Evolutionary conservation across 1,284 basidiomycete species (phyloP).

Genomic region (Neonothopanus nambi): DNA sequence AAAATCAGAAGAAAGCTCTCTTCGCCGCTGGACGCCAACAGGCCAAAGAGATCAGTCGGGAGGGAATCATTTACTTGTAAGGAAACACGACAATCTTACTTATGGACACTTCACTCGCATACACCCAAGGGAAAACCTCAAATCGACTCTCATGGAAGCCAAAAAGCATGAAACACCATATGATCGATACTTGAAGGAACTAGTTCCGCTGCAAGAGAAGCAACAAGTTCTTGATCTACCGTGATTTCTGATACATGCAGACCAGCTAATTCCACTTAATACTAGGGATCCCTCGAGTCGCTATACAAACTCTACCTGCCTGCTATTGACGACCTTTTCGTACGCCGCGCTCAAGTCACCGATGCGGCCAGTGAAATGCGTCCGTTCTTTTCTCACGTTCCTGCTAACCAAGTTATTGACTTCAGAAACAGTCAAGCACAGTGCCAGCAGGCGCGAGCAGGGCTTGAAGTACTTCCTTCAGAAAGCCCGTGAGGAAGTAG

Average conservation of each 20-base stretch:
- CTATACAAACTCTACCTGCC: conserved; percentile 19
- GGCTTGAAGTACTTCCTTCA: conserved; percentile 18
- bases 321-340: conserved; percentile 22
- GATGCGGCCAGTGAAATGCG: conserved; percentile 23
- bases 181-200: conserved; percentile 19
- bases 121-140: conserved; percentile 21
- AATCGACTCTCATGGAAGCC: conserved; percentile 18
- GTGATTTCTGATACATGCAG: neutral
- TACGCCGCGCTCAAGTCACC: conserved; percentile 20
- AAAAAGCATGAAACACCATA: conserved; percentile 19
- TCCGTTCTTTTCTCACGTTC: conserved; percentile 15
- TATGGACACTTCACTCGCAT: neutral
- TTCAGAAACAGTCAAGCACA: conserved; percentile 18
- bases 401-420: conserved; percentile 1
- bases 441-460: conserved; percentile 18
- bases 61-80: conserved; percentile 23
- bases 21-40: conserved; percentile 25
- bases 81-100: neutral
- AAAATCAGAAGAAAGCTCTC: conserved; percentile 28
- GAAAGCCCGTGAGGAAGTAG: conserved; percentile 23
- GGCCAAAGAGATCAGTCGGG: conserved; percentile 23
- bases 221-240: conserved; percentile 17
- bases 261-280: neutral
- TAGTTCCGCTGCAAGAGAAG: conserved; percentile 19
- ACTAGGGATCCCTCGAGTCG: conserved; percentile 13